A percentile compares a stretch with the other conserved stretches of the same genome.
Conservation (phyloP, 495 filamentous ascomycete species). For the Trichoderma virens region DNA sequence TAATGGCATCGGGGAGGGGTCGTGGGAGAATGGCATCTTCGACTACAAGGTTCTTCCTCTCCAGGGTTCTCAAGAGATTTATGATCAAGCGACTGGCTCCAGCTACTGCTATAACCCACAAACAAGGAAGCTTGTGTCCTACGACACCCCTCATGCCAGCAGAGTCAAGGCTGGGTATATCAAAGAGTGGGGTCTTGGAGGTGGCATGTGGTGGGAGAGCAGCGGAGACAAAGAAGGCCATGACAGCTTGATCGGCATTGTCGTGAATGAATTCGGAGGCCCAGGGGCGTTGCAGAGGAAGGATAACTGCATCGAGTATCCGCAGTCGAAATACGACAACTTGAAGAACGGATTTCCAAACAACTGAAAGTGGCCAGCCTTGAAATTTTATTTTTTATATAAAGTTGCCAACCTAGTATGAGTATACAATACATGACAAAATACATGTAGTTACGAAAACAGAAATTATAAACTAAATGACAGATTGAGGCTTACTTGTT, state of each 20-base stretch:
- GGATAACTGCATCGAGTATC: conserved; percentile 64
- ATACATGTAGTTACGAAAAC: too few species aligned
- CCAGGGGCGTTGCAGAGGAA: conserved; percentile 45
- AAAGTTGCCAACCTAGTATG: too few species aligned
- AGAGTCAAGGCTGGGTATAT: conserved; percentile 65
- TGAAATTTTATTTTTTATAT: too few species aligned
- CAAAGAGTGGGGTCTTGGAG: conserved; percentile 56
- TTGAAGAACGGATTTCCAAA: conserved; percentile 50
- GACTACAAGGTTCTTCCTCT: conserved; percentile 69
- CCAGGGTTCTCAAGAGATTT: conserved; percentile 41
- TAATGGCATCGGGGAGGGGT: conserved; percentile 64
- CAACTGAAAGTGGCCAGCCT: conserved; percentile 15
- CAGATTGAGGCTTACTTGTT: too few species aligned
- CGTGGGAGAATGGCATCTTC: conserved; percentile 82
- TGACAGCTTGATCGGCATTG: conserved; percentile 63
- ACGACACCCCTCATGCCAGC: conserved; percentile 66
- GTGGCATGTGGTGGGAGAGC: conserved; percentile 97
- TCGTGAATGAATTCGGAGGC: conserved; percentile 52
- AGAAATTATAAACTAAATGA: too few species aligned
- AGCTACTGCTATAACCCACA: conserved; percentile 64
- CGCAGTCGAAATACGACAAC: conserved; percentile 76
- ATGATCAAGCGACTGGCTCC: conserved; percentile 50
- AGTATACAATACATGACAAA: too few species aligned
- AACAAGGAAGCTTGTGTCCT: conserved; percentile 60
- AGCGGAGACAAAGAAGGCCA: conserved; percentile 63